These are phyloP conservation scores for Syzygium aqueum DNA, from an alignment of 345 rosid genomes.

Conservation along the genomic window DNA sequence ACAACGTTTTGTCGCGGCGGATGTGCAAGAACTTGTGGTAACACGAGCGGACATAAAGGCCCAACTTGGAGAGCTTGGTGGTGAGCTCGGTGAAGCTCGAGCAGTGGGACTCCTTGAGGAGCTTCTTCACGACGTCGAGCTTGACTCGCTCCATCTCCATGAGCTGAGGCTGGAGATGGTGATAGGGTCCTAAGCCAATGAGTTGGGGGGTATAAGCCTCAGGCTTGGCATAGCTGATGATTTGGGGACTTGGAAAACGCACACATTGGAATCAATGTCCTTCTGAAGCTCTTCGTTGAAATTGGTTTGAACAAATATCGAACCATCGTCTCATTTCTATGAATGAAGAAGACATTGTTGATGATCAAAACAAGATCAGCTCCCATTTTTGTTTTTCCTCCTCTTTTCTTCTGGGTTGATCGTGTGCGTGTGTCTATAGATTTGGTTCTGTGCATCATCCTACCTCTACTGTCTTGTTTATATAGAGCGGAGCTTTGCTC, in stretches of 20 bases:
- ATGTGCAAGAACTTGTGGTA: neutral
- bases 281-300: neutral
- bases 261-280: neutral
- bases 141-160: neutral
- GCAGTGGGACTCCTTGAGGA: neutral
- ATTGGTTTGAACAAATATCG: neutral
- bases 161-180: neutral
- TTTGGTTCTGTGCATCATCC: neutral
- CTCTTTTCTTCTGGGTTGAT: neutral
- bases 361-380: neutral
- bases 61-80: neutral
- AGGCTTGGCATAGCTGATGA: neutral
- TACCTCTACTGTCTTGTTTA: neutral
- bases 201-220: neutral
- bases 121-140: neutral
- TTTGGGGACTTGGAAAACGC: neutral
- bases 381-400: neutral
- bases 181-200: neutral
- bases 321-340: neutral
- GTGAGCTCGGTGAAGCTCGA: neutral
- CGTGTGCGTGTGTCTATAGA: neutral
- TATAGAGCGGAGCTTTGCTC: neutral
- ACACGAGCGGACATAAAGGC: neutral
- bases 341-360: neutral
- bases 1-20: neutral